Base-by-base conservation (phyloP, 108 stramenopile species). In the Skeletonema costatum region DNA sequence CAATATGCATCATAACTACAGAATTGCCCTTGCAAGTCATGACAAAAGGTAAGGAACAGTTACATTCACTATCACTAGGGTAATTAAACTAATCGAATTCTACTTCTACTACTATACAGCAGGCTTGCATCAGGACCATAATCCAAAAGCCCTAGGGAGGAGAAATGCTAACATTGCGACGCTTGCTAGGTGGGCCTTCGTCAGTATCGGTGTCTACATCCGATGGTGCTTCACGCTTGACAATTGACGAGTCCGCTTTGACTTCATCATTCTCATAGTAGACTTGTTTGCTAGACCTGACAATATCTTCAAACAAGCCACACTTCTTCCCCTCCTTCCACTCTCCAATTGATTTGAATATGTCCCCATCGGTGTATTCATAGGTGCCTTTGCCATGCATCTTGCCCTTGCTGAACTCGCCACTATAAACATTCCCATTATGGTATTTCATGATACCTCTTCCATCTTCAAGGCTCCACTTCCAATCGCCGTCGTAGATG, bases 281-380 rank as follows among this genome's bases (percentile, higher is more conserved):
- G 53, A 56, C 53, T 56, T 56, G 53, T 11, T 56, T 56, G 50
- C 50, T 19, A 51, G 17, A 2, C 25, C 53, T 56, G n/a, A 56
- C 9, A 56, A 56, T 2, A 25, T 25, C 53, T 56, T 56, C 25
- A 29, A 56, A 56, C 6, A 56, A 21, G 7, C 88, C 89, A 25
- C 17, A n/a, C n/a, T 88, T 44, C 74, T 74, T 12, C 12, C 78
- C 85, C n/a, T 46, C 32, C 6, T 53, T 60, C 81, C 87, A 90
- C n/a, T 60, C 78, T 5, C 89, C 88, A 6, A 87, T 87, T 4
- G 50, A 51, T 51, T 46, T 46, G 3, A 46, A 90, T 21, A 46
- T 41, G 71, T 73, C 87, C 7, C 79, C 75, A 66, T 75, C 70
- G 11, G 78, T 74, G 56, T 74, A 84, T 8, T 13, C 12, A 16